Conservation (phyloP, 345 rosid genomes). For the Aurinia saxatilis region DNA sequence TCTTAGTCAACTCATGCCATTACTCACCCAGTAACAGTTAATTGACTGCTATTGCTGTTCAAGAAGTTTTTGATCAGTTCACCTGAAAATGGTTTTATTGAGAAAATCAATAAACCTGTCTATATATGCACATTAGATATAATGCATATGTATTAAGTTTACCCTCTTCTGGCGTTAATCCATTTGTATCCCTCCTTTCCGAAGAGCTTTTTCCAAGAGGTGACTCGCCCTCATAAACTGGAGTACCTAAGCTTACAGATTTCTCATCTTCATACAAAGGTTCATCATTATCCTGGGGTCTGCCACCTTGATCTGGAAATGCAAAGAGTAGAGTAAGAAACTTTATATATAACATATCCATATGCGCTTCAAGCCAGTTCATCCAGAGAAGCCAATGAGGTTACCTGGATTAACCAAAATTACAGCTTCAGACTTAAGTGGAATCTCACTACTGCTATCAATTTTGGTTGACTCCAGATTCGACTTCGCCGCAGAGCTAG, state of each 20-base stretch:
- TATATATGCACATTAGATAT: background rate
- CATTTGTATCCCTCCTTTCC: constrained; percentile 32
- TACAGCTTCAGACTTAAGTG: too few species aligned
- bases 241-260: constrained; percentile 52
- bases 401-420: too few species aligned
- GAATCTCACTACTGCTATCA: too few species aligned
- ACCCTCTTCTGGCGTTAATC: constrained; percentile 67
- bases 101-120: background rate
- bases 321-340: constrained; percentile 24
- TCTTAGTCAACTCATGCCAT: constrained; percentile 1
- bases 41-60: constrained; percentile 56
- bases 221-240: constrained; percentile 66
- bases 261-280: constrained; percentile 74
- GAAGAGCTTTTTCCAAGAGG: constrained; percentile 57
- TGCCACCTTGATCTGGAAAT: constrained; percentile 39
- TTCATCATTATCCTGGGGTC: constrained; percentile 36
- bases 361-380: background rate
- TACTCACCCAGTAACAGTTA: constrained; percentile 73
- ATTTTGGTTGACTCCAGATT: too few species aligned
- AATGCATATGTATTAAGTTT: constrained; percentile 3
- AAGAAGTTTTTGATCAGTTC: constrained; percentile 58
- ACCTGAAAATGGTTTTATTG: too few species aligned
- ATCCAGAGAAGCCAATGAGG: constrained; percentile 17
- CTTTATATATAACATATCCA: constrained; percentile 17
- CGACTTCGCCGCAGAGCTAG: too few species aligned